Evolutionary conservation across 495 filamentous ascomycete species (phyloP).

Genomic region (Bombardia bombarda): DNA sequence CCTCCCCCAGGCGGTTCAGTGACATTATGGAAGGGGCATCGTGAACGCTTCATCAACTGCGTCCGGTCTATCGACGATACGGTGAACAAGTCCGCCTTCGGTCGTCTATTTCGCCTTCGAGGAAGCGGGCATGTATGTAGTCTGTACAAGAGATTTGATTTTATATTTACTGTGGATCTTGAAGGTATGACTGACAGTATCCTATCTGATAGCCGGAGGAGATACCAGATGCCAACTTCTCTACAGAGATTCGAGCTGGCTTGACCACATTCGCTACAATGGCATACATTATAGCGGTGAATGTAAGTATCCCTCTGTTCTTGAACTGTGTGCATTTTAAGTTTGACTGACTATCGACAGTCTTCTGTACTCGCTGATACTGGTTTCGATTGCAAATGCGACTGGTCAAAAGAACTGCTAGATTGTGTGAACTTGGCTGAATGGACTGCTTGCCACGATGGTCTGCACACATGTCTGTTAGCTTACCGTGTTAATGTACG

Average conservation of each 20-base stretch:
- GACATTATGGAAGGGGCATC: slow-evolving; percentile 1
- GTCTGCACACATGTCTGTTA: slow-evolving; percentile 8
- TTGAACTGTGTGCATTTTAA: neutral
- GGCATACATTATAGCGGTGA: slow-evolving; percentile 68
- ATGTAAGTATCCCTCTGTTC: slow-evolving; percentile 24
- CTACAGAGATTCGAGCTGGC: slow-evolving; percentile 71
- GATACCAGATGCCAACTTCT: slow-evolving; percentile 52
- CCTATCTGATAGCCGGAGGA: slow-evolving; percentile 45
- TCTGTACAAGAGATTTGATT: neutral
- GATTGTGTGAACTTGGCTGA: slow-evolving; percentile 42
- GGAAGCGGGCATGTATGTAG: slow-evolving; percentile 56
- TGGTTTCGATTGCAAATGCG: slow-evolving; percentile 66
- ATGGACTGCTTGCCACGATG: slow-evolving; percentile 33
- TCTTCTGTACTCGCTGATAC: slow-evolving; percentile 48
- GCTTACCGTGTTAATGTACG: neutral
- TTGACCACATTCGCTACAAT: slow-evolving; percentile 80
- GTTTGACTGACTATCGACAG: slow-evolving; percentile 23
- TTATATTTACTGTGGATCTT: too few species aligned
- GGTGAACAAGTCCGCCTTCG: slow-evolving; percentile 45
- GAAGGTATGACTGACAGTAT: slow-evolving; percentile 1
- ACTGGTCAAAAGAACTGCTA: slow-evolving; percentile 19
- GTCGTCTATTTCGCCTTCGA: slow-evolving; percentile 63
- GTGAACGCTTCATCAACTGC: neutral
- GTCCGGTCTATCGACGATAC: slow-evolving; percentile 1
- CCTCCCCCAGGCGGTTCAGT: neutral